phyloP scores from a whole-genome alignment of 2,329 filamentous ascomycete species.

The Xylaria sp. region DNA sequence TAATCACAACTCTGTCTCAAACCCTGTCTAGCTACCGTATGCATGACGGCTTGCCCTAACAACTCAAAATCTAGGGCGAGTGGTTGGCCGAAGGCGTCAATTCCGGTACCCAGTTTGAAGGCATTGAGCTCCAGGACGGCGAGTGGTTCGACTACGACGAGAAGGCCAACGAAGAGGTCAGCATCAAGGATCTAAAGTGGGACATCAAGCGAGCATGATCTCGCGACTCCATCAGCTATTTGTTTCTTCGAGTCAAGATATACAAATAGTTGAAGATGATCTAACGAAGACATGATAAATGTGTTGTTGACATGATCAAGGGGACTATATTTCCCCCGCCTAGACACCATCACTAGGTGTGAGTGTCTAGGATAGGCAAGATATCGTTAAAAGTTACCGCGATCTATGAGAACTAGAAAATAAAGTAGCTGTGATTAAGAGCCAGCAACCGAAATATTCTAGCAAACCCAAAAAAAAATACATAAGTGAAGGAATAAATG shows the following conservation, averaged over 20 bases:
- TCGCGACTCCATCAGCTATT: not conserved
- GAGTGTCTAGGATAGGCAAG: not conserved
- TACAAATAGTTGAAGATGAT: not conserved
- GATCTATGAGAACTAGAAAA: no score
- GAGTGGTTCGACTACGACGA: slow-evolving; percentile 99
- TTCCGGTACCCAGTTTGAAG: slow-evolving; percentile 82
- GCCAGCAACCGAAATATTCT: no score
- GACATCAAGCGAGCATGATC: slow-evolving; percentile 77
- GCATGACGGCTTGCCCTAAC: slow-evolving; percentile 26
- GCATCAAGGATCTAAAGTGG: slow-evolving; percentile 90
- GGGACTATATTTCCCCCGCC: not conserved
- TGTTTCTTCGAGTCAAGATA: not conserved
- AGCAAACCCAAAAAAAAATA: no score
- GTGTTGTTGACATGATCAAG: not conserved
- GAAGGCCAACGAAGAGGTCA: slow-evolving; percentile 90
- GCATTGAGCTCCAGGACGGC: slow-evolving; percentile 84
- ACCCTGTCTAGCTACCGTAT: not conserved
- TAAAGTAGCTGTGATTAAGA: not conserved
- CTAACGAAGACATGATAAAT: slow-evolving; percentile 1
- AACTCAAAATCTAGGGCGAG: slow-evolving; percentile 71
- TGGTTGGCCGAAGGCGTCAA: slow-evolving; percentile 88
- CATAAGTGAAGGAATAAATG: not conserved
- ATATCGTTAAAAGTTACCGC: not conserved
- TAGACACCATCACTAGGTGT: no score
- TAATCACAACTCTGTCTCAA: slow-evolving; percentile 7